A percentile compares a stretch with the other conserved stretches of the same genome.
phyloP scores from a whole-genome alignment of 768 basidiomycete genomes.

The Lentinula lateritia region DNA sequence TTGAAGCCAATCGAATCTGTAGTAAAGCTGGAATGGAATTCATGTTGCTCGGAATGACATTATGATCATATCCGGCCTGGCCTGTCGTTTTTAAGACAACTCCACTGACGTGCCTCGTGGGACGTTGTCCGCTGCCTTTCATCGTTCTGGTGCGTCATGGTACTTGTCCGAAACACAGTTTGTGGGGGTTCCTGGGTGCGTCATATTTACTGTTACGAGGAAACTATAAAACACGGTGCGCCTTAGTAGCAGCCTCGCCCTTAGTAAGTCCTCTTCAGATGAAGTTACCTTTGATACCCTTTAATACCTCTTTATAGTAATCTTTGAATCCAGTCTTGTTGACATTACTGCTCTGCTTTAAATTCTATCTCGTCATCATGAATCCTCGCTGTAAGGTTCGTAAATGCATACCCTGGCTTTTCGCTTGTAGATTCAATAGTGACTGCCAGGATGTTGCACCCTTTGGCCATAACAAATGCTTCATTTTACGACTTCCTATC shows the following conservation, averaged over 20 bases:
- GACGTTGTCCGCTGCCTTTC: not conserved
- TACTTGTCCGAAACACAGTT: not conserved
- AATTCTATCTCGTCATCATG: not conserved
- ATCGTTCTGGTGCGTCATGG: not conserved
- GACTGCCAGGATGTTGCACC: not conserved
- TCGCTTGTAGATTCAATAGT: not conserved
- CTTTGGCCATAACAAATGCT: not conserved
- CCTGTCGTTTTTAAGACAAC: not conserved
- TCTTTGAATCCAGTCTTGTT: not conserved
- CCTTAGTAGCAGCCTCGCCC: too few relatives aligned
- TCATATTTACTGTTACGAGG: not conserved
- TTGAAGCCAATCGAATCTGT: constrained; percentile 12
- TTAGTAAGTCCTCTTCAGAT: too few relatives aligned
- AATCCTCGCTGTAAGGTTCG: not conserved
- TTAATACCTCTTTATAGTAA: not conserved
- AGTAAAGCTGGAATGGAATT: not conserved
- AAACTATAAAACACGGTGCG: too few relatives aligned
- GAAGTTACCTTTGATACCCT: not conserved
- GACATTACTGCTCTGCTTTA: not conserved
- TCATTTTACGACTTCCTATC: constrained; percentile 33
- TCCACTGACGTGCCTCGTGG: not conserved
- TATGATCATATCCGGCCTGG: too few relatives aligned
- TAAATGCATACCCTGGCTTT: not conserved
- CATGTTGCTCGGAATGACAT: not conserved
- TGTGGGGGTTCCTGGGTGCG: not conserved